Base-by-base conservation (phyloP, 495 filamentous ascomycete genomes). In the Hypoxylon trugodes region DNA sequence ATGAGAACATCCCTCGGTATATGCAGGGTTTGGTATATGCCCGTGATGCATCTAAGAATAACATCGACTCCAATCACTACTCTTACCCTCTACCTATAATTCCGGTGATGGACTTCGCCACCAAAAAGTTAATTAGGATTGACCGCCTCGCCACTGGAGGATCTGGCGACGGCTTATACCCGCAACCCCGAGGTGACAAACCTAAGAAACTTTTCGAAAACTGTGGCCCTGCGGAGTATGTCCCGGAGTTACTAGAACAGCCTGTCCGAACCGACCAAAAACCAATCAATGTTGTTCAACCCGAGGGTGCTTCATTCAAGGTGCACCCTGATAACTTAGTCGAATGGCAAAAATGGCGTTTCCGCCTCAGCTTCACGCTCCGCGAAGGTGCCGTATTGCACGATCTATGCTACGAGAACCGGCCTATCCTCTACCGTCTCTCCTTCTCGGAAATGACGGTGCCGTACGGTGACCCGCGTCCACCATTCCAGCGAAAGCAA, bases 371-470 rank as follows among this genome's bases (percentile, higher is more conserved):
- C 10, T 94, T 92, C 77, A 91, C 90, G 66, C 78, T 84, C 56
- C 75, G 89, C 2, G 89, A 92, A 66, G 89, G 89, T 15, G 84
- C 85, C 66, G 84, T 89, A 2, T 68, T 91, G 6, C 86, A 90
- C 65, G 87, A 91, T 62, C 80, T 91, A 4, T 80, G 82, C 60
- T 93, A 92, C 69, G 88, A 90, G 64, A 81, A 81, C 58, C 78
- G 85, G 9, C 84, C 79, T 12, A 71, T 93, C 2, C 82, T 93
- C 61, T 90, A 89, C 74, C 81, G 90, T 2, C 71, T 93, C 2
- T 83, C 83, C 8, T 74, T 93, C 12, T 85, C 82, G 26, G 90
- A 93, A 69, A 93, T 93, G 90, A 86, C 85, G 42, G 88, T 92
- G 13, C 90, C 90, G 2, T 92, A 93, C 61, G 89, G 84, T 0